A percentile compares a stretch with the other conserved stretches of the same genome.
Evolutionary conservation across 352 stramenopile species (phyloP).

Genomic region (Thalassiosira exigua): DNA sequence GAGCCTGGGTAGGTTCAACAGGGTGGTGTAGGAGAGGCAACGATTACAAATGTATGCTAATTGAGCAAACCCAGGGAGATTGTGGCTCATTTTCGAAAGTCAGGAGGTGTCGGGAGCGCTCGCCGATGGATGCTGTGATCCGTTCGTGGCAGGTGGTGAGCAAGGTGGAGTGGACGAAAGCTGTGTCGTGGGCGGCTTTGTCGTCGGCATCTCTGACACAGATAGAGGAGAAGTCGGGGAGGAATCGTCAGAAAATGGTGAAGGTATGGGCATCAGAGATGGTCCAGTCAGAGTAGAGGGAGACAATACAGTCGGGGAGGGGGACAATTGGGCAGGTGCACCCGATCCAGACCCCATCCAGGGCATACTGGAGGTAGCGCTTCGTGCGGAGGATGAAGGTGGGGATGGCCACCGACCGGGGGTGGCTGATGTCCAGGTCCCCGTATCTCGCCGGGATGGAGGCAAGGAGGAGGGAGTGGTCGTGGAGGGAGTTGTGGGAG

Average conservation of each 20-base stretch:
- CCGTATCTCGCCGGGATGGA: conserved; percentile 5
- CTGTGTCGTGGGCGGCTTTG: too few relatives aligned
- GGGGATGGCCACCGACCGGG: conserved; percentile 12
- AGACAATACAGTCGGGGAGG: background rate
- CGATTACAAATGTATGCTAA: too few relatives aligned
- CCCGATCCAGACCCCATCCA: conserved; percentile 8
- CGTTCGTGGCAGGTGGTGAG: too few relatives aligned
- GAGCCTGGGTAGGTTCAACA: conserved; percentile 19
- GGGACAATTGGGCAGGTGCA: background rate
- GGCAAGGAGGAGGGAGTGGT: too few relatives aligned
- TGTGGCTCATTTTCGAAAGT: too few relatives aligned
- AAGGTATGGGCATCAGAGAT: conserved; percentile 2
- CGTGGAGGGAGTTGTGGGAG: too few relatives aligned
- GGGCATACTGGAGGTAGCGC: conserved; percentile 8
- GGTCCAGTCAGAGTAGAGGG: conserved; percentile 2
- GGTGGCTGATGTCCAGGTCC: conserved; percentile 25
- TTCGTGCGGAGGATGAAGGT: conserved; percentile 23
- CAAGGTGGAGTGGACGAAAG: too few relatives aligned
- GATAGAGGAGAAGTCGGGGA: background rate
- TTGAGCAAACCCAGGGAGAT: too few relatives aligned
- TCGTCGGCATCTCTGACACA: conserved; percentile 1
- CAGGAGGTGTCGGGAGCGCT: too few relatives aligned
- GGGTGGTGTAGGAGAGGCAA: too few relatives aligned
- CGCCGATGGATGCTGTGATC: too few relatives aligned
- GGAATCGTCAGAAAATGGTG: conserved; percentile 6